These are phyloP conservation scores for Pseudodiploospora longispora DNA, from an alignment of 2,329 filamentous ascomycete species.

Conservation along the genomic window DNA sequence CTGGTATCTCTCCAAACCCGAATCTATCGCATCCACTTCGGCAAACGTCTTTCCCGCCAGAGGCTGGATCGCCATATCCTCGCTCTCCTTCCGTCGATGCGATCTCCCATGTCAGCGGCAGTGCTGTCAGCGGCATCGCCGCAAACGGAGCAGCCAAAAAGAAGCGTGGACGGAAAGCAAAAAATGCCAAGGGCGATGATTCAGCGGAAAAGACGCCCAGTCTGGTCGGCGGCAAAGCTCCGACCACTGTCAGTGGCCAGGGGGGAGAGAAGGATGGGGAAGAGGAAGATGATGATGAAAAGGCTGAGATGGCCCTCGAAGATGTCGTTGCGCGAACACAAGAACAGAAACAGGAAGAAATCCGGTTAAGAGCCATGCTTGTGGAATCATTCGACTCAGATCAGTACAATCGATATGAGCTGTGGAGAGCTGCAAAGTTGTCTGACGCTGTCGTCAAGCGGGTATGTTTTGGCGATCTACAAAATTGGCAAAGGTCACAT, in stretches of 20 bases:
- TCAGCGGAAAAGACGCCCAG: constrained; percentile 36
- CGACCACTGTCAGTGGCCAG: constrained; percentile 36
- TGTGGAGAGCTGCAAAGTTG: constrained; percentile 62
- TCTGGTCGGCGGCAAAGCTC: constrained; percentile 31
- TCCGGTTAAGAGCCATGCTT: constrained; percentile 49
- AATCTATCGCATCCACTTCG: constrained; percentile 60
- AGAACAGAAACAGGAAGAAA: constrained; percentile 59
- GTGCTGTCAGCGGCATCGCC: constrained; percentile 39
- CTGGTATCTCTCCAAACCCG: constrained; percentile 49
- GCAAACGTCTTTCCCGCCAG: constrained; percentile 73
- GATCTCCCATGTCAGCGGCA: constrained; percentile 53
- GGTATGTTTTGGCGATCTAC: constrained; percentile 25
- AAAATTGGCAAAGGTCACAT: not conserved
- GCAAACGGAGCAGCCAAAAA: constrained; percentile 40
- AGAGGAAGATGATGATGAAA: constrained; percentile 50
- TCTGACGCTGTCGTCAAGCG: constrained; percentile 61
- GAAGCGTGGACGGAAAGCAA: constrained; percentile 55
- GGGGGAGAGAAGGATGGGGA: constrained; percentile 39
- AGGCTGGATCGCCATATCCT: constrained; percentile 44
- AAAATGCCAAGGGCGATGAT: constrained; percentile 40
- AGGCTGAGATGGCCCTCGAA: constrained; percentile 47
- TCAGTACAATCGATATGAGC: constrained; percentile 63
- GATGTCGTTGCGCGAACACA: constrained; percentile 54
- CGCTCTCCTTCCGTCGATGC: constrained; percentile 60
- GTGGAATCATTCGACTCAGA: constrained; percentile 56